phyloP scores from a whole-genome alignment of 441 rosid genomes.

The Metrosideros polymorpha region DNA sequence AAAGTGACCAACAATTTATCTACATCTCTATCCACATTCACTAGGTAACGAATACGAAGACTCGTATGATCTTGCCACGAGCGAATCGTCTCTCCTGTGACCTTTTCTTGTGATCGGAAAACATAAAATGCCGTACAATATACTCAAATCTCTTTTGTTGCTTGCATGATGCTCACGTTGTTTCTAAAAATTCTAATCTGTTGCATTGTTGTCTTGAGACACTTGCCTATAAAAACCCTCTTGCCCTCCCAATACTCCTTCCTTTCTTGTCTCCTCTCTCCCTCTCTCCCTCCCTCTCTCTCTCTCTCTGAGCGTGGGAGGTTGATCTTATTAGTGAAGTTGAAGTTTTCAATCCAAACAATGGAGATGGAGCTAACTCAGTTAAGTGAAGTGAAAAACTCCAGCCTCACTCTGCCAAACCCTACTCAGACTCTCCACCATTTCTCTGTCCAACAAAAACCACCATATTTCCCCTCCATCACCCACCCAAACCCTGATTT shows the following conservation, averaged over 20 bases:
- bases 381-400: neutral
- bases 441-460: neutral
- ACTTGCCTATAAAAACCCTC: neutral
- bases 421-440: neutral
- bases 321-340: neutral
- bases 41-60: neutral
- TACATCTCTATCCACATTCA: neutral
- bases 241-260: neutral
- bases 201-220: neutral
- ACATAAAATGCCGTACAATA: neutral
- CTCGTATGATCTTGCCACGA: neutral
- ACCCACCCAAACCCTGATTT: neutral
- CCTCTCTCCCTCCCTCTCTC: neutral
- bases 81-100: neutral
- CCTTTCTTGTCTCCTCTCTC: neutral
- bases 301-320: neutral
- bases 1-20: neutral
- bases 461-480: neutral
- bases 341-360: neutral
- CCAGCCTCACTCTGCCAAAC: neutral
- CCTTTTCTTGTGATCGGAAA: neutral
- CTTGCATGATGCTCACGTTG: neutral
- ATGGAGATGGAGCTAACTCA: neutral
- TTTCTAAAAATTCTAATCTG: neutral
- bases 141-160: neutral